Evolutionary conservation across 192 early-diverging fungal species (phyloP), one percentile per base, ranked within the genome.

Genomic region (Podila epicladia): DNA sequence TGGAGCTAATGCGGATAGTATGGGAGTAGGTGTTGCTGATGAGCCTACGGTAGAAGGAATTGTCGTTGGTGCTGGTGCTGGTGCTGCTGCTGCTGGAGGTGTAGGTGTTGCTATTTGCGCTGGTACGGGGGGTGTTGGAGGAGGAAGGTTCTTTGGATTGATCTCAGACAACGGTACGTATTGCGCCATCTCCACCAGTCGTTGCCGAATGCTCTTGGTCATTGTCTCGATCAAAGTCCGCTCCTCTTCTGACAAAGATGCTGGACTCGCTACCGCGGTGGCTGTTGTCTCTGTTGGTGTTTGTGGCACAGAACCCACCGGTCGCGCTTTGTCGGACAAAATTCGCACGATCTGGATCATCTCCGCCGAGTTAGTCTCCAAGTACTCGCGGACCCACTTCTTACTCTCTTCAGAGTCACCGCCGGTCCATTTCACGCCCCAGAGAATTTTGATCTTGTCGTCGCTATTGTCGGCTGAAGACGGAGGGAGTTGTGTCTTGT

Each of bases 381-480:
- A 61, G 57, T 69, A 80, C 48, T 80, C 77, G 32, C 71, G 50
- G n/a, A 80, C 77, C 77, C 77, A 80, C 35, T 62, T 72, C 55
- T 72, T 73, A 45, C 53, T 69, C 66, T 80, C 77, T 41, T 73
- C 77, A 9, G 71, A 73, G 55, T 69, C 33, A 3, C 62, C 71
- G 8, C 71, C 71, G 0, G 53, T 61, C 77, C 77, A 80, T n/a
- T 31, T 73, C 35, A 69, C 59, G 28, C 77, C 77, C 77, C 77
- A 80, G 17, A 33, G 49, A 33, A 80, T 55, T 28, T 64, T 55
- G 41, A 73, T 22, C 1, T 19, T n/a, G 22, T 45, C 49, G 11
- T 48, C 60, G 8, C 61, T 45, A 20, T 73, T 59, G 19, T n/a
- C 24, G 19, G 20, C 11, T 37, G 45, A 17, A 7, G 9, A 15